Evolutionary conservation across 441 rosid species (phyloP), one percentile per base, ranked within the genome.

Genomic region (Jatropha podagrica): DNA sequence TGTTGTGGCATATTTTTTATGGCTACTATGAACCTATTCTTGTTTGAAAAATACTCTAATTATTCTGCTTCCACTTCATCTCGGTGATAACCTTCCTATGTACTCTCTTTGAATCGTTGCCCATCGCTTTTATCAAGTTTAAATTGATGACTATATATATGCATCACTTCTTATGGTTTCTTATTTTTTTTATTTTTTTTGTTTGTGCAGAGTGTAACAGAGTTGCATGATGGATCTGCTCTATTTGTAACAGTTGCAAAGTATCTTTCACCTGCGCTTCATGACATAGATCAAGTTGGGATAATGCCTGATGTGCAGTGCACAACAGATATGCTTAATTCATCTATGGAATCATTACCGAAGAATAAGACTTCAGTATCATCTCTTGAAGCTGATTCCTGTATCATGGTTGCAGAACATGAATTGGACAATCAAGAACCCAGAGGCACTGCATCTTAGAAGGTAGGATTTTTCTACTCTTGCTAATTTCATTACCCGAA

Each of bases 341-440:
- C 89, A 54, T 78, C 89, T 1, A 81, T 70, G 77, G 91, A 91
- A 52, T 76, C 81, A 7, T 23, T 83, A 68, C 38, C 78, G 76
- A 89, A 83, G 77, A 78, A 74, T 11, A 83, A 80, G 76, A 88
- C 83, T 81, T 83, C 88, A 0, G 75, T 73, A 69, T 83, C 89
- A 2, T 83, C 93, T 17, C 88, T 94, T 69, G 96, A 94, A 85
- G 89, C 94, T 7, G 97, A 94, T 83, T 88, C 94, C 5, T 94
- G 97, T 77, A 86, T 94, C 78, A 78, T 94, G 97, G 96, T 94
- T 7, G 98, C 98, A 0, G 94, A 94, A 79, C 95, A 91, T 69
- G 89, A 91, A 81, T 82, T 94, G 81, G 95, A 92, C 78, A 63
- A 83, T 78, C 92, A 84, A 79, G 86, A 81, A 38, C 83, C 89